phyloP scores from a whole-genome alignment of 1,284 basidiomycete species.

The Ganoderma meredithae region DNA sequence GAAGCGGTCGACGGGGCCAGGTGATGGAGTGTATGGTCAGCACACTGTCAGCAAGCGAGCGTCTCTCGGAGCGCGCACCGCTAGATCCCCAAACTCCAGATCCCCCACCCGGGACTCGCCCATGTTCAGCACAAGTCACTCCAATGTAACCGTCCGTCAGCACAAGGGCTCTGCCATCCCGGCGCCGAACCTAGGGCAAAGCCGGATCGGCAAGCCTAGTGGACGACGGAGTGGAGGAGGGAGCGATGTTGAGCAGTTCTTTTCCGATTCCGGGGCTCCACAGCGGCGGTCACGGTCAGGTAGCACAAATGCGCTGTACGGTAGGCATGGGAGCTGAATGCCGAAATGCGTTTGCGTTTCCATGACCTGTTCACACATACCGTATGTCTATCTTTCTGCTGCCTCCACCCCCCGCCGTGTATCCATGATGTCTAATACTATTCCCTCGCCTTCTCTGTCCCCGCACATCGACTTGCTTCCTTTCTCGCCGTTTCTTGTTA shows the following conservation, averaged over 20 bases:
- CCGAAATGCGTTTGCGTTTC: neutral
- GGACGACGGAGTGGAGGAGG: slow-evolving; percentile 59
- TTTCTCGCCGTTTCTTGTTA: slow-evolving; percentile 15
- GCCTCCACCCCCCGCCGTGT: slow-evolving; percentile 2
- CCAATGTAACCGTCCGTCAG: slow-evolving; percentile 61
- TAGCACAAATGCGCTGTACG: slow-evolving; percentile 30
- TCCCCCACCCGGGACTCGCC: slow-evolving; percentile 38
- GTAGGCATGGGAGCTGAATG: slow-evolving; percentile 25
- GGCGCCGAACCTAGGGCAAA: slow-evolving; percentile 52
- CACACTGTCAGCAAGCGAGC: slow-evolving; percentile 53
- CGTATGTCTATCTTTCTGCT: slow-evolving; percentile 7
- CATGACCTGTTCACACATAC: slow-evolving; percentile 2
- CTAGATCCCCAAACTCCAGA: slow-evolving; percentile 32
- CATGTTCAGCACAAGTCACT: slow-evolving; percentile 41
- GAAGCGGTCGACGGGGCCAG: slow-evolving; percentile 66
- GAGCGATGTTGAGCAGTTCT: slow-evolving; percentile 34
- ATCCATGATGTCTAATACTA: slow-evolving; percentile 4
- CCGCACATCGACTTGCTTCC: slow-evolving; percentile 4
- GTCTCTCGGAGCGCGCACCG: slow-evolving; percentile 53
- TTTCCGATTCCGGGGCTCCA: slow-evolving; percentile 28
- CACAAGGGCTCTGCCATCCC: slow-evolving; percentile 52
- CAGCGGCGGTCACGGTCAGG: slow-evolving; percentile 36
- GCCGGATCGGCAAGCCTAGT: slow-evolving; percentile 67
- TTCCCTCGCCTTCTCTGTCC: neutral
- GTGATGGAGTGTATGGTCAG: slow-evolving; percentile 50